phyloP scores from a whole-genome alignment of 148 eudicot species.

The Rhododendron vialii region DNA sequence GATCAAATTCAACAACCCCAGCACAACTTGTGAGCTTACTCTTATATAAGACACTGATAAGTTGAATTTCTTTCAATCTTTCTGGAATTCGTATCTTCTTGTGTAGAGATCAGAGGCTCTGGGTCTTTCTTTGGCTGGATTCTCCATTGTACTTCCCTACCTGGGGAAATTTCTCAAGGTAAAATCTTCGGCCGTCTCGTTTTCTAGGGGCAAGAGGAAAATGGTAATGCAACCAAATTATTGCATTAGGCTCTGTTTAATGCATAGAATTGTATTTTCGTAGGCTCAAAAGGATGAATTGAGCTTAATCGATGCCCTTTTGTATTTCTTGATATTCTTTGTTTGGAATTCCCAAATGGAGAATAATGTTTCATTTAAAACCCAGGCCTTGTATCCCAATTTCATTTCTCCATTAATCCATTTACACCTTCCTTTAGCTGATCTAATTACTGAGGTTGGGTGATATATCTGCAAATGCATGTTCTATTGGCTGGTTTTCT shows the following conservation, averaged over 20 bases:
- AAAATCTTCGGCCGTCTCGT: not conserved
- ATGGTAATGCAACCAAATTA: not conserved
- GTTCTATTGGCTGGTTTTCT: not conserved
- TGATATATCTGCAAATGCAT: not conserved
- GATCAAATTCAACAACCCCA: constrained; percentile 46
- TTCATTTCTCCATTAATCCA: no score
- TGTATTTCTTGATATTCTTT: not conserved
- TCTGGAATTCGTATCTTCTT: constrained; percentile 5
- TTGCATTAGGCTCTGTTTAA: not conserved
- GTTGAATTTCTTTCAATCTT: not conserved
- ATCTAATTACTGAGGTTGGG: not conserved
- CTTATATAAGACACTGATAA: not conserved
- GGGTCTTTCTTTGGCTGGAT: constrained; percentile 85
- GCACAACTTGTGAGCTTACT: constrained; percentile 76
- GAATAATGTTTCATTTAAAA: not conserved
- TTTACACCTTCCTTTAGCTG: not conserved
- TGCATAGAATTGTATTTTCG: not conserved
- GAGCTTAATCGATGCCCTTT: not conserved
- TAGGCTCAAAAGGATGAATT: not conserved
- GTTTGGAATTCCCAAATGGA: not conserved
- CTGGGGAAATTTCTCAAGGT: constrained; percentile 70
- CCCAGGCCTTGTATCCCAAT: not conserved
- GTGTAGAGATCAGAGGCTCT: constrained; percentile 77
- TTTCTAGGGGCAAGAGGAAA: not conserved
- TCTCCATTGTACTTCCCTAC: constrained; percentile 64